A percentile compares a stretch with the other conserved stretches of the same genome.
Conservation (phyloP, 805 yeast genomes). For the Candida morakotiae region DNA sequence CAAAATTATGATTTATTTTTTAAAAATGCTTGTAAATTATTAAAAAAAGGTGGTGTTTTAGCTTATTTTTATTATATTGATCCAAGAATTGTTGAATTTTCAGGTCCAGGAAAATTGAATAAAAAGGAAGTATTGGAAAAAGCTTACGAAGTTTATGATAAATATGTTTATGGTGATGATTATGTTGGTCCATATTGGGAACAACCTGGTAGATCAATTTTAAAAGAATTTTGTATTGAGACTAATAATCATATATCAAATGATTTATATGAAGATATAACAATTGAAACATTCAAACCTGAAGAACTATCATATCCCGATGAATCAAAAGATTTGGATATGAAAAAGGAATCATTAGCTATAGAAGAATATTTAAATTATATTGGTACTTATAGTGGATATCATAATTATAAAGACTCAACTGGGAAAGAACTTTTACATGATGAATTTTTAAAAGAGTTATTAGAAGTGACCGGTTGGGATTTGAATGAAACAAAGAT, state of each 20-base stretch:
- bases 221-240: constrained; percentile 42
- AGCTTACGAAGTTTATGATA: constrained; percentile 27
- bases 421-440: constrained; percentile 30
- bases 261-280: constrained; percentile 36
- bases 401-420: constrained; percentile 49
- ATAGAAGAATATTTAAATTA: constrained; percentile 49
- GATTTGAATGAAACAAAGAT: constrained; percentile 34
- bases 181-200: constrained; percentile 76
- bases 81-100: constrained; percentile 29
- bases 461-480: constrained; percentile 46
- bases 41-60: constrained; percentile 38
- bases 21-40: constrained; percentile 29
- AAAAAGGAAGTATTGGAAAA: constrained; percentile 14
- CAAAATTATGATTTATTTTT: constrained; percentile 28
- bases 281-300: constrained; percentile 23
- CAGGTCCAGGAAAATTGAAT: constrained; percentile 8
- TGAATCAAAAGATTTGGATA: constrained; percentile 17
- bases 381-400: constrained; percentile 67
- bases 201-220: constrained; percentile 67
- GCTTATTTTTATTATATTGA: constrained; percentile 42
- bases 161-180: constrained; percentile 38
- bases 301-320: constrained; percentile 12
- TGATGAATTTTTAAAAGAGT: constrained; percentile 27
- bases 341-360: constrained; percentile 36
- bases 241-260: constrained; percentile 41